Conservation (phyloP, 768 basidiomycete species). For the Omphalotus guepiniiformis region DNA sequence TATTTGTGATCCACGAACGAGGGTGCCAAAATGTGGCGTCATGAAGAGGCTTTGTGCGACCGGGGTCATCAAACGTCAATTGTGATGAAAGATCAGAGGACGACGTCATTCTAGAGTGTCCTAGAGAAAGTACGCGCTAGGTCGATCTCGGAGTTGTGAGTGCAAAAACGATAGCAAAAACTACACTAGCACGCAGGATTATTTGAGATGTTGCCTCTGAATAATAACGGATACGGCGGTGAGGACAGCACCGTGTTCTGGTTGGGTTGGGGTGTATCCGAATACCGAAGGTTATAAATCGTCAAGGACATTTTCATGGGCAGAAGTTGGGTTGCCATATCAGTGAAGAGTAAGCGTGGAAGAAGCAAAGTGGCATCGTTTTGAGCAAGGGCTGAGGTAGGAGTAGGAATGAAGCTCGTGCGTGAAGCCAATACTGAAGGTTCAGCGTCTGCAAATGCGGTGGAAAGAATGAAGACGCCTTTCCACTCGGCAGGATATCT, state of each 20-base stretch:
- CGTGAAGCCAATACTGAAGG: slow-evolving; percentile 63
- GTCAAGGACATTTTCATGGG: slow-evolving; percentile 64
- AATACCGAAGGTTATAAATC: slow-evolving; percentile 68
- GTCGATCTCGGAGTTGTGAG: slow-evolving; percentile 78
- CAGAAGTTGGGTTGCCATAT: slow-evolving; percentile 76
- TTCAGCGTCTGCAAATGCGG: slow-evolving; percentile 80
- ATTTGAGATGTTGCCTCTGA: slow-evolving; percentile 59
- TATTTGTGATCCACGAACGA: slow-evolving; percentile 64
- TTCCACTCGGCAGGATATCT: slow-evolving; percentile 85
- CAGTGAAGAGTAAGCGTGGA: slow-evolving; percentile 71
- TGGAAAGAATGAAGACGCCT: slow-evolving; percentile 78
- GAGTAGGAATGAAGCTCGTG: slow-evolving; percentile 47
- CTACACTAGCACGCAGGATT: slow-evolving; percentile 76
- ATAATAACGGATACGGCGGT: too few relatives aligned
- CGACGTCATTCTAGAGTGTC: slow-evolving; percentile 80
- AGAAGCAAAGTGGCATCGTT: slow-evolving; percentile 56
- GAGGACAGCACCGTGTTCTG: too few relatives aligned
- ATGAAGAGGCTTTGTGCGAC: slow-evolving; percentile 73
- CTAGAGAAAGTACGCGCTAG: slow-evolving; percentile 86
- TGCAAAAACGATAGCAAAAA: slow-evolving; percentile 88
- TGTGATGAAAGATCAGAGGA: slow-evolving; percentile 72
- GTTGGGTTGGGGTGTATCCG: slow-evolving; percentile 43
- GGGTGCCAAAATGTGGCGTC: slow-evolving; percentile 81
- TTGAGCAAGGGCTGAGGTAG: slow-evolving; percentile 48
- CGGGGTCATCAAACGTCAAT: slow-evolving; percentile 57